These are phyloP conservation scores for Tolypocladium guangdongense DNA, from an alignment of 2,329 filamentous ascomycete species.

Conservation along the genomic window DNA sequence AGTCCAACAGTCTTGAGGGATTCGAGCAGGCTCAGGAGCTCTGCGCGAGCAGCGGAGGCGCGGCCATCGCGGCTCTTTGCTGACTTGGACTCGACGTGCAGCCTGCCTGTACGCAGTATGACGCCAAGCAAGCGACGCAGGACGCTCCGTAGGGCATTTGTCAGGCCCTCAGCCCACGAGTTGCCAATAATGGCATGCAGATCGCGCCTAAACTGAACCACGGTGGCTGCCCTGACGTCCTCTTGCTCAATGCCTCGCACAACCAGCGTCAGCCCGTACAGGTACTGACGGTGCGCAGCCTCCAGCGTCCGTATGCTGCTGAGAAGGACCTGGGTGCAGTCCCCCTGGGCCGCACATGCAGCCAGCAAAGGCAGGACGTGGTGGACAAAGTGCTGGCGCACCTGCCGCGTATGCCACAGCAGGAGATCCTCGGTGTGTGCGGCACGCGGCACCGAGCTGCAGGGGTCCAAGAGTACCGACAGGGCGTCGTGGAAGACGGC, in stretches of 20 bases:
- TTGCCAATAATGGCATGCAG: slow-evolving; percentile 55
- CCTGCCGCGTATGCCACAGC: slow-evolving; percentile 50
- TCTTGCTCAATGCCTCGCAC: slow-evolving; percentile 32
- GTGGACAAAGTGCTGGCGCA: slow-evolving; percentile 48
- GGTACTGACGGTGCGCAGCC: slow-evolving; percentile 46
- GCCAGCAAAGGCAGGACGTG: slow-evolving; percentile 46
- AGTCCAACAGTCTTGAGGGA: slow-evolving; percentile 55
- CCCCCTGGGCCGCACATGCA: slow-evolving; percentile 30
- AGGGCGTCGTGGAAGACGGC: slow-evolving; percentile 40
- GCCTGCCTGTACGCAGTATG: slow-evolving; percentile 26
- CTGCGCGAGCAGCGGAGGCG: slow-evolving; percentile 31
- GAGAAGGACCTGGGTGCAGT: slow-evolving; percentile 35
- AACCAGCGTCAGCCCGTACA: slow-evolving; percentile 42
- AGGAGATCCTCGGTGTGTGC: slow-evolving; percentile 44
- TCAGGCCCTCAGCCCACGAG: slow-evolving; percentile 43
- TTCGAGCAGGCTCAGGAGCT: slow-evolving; percentile 45
- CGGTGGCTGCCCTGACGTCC: slow-evolving; percentile 23
- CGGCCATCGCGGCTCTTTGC: slow-evolving; percentile 13
- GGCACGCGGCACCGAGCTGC: slow-evolving; percentile 34
- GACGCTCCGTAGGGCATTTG: slow-evolving; percentile 42
- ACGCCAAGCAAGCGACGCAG: slow-evolving; percentile 40
- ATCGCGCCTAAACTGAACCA: slow-evolving; percentile 46
- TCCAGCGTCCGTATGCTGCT: slow-evolving; percentile 47
- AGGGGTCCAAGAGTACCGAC: slow-evolving; percentile 39
- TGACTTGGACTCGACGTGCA: not conserved